These are phyloP conservation scores for Phyllosticta ampelicida DNA, from an alignment of 2,329 filamentous ascomycete species.

Conservation along the genomic window DNA sequence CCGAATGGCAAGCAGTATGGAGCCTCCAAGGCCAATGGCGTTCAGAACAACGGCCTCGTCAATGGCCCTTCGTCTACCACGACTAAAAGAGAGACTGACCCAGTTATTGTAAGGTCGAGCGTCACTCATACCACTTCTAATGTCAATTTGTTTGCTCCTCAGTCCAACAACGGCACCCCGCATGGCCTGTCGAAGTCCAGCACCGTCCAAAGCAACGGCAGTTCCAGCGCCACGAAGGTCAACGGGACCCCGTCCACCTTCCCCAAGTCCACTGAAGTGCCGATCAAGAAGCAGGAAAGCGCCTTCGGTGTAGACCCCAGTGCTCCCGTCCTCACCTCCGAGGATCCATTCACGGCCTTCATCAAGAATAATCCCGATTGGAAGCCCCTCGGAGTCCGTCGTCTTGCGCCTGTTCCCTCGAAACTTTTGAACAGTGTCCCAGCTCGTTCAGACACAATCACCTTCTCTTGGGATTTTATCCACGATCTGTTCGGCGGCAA, in stretches of 20 bases:
- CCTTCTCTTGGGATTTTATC: constrained; percentile 31
- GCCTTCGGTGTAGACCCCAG: neutral
- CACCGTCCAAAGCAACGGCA: no score
- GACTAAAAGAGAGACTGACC: neutral
- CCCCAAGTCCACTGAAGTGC: neutral
- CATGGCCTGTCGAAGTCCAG: no score
- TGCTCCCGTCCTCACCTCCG: constrained; percentile 9
- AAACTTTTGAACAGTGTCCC: constrained; percentile 16
- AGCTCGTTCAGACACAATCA: constrained; percentile 14
- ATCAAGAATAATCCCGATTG: constrained; percentile 15
- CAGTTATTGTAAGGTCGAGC: neutral
- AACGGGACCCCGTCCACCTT: neutral
- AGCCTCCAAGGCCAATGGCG: neutral
- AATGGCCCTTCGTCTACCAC: neutral
- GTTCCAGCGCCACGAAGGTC: no score
- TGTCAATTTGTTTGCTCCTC: no score
- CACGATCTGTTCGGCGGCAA: constrained; percentile 25
- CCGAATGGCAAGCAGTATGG: neutral
- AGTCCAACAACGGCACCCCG: no score
- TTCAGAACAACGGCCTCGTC: neutral
- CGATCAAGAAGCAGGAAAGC: neutral
- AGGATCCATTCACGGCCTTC: constrained; percentile 12
- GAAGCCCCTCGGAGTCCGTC: constrained; percentile 27
- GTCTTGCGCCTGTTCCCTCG: constrained; percentile 17
- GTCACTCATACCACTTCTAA: no score